These are phyloP conservation scores for Macrocybe gigantea DNA, from an alignment of 768 basidiomycete species.

Conservation along the genomic window DNA sequence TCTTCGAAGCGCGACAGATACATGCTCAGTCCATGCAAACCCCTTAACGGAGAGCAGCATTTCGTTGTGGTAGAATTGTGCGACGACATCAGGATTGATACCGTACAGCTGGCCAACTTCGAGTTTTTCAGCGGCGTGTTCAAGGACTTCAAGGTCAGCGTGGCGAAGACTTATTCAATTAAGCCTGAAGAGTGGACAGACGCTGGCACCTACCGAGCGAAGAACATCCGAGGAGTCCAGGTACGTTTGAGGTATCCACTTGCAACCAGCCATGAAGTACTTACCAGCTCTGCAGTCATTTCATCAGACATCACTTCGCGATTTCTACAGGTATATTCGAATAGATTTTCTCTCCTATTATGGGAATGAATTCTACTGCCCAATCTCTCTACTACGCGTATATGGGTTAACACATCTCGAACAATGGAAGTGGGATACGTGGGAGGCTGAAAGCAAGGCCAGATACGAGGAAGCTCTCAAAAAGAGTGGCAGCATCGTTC, in stretches of 20 bases:
- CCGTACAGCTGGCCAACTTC: slow-evolving; percentile 92
- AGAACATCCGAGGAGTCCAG: slow-evolving; percentile 89
- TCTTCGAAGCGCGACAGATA: slow-evolving; percentile 89
- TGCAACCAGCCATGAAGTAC: neutral
- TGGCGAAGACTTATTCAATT: slow-evolving; percentile 72
- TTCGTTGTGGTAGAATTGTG: slow-evolving; percentile 95
- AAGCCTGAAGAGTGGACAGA: slow-evolving; percentile 59
- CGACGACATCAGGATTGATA: slow-evolving; percentile 96
- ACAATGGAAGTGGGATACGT: slow-evolving; percentile 88
- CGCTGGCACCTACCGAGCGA: slow-evolving; percentile 78
- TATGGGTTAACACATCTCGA: slow-evolving; percentile 97
- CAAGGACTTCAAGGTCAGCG: slow-evolving; percentile 85
- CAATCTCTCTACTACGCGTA: slow-evolving; percentile 85
- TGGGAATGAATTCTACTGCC: slow-evolving; percentile 94
- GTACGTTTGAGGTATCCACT: slow-evolving; percentile 34
- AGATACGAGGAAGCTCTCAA: slow-evolving; percentile 29
- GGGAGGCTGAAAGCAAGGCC: slow-evolving; percentile 64
- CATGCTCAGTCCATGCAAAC: slow-evolving; percentile 90
- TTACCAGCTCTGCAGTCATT: slow-evolving; percentile 47
- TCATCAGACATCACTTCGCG: slow-evolving; percentile 63
- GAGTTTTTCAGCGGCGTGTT: slow-evolving; percentile 98
- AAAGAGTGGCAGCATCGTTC: no score
- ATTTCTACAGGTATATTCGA: slow-evolving; percentile 91
- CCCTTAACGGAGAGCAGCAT: slow-evolving; percentile 47
- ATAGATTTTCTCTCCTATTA: slow-evolving; percentile 94